Conservation (phyloP, 2,329 filamentous ascomycete species). For the Diplodia scrobiculata region DNA sequence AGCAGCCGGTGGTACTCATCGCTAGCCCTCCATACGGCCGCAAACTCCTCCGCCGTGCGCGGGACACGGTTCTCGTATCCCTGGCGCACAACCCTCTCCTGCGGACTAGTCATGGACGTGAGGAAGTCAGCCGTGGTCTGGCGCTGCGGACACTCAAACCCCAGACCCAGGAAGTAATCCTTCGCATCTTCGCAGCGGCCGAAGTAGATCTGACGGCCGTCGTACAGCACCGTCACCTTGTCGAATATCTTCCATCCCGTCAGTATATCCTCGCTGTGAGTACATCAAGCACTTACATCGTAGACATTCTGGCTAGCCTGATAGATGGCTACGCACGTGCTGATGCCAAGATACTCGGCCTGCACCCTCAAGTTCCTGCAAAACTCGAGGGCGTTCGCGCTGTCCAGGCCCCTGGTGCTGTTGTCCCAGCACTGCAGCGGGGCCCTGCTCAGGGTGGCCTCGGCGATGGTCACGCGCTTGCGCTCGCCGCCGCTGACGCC, state of each 20-base stretch:
- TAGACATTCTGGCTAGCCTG: conserved; percentile 70
- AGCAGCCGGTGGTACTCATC: conserved; percentile 40
- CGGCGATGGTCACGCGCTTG: conserved; percentile 80
- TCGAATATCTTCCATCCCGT: conserved; percentile 55
- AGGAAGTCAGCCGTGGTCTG: conserved; percentile 77
- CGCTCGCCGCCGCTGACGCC: conserved; percentile 75
- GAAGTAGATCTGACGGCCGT: conserved; percentile 72
- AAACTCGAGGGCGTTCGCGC: conserved; percentile 74
- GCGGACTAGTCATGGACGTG: conserved; percentile 66
- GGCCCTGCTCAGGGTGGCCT: conserved; percentile 68
- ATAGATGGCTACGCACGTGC: conserved; percentile 72
- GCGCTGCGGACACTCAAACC: conserved; percentile 70
- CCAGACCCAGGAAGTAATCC: conserved; percentile 69
- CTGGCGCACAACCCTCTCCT: conserved; percentile 50
- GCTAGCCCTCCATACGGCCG: conserved; percentile 53
- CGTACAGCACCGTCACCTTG: conserved; percentile 68
- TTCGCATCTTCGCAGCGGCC: conserved; percentile 65
- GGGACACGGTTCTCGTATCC: conserved; percentile 53
- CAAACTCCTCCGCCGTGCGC: conserved; percentile 55
- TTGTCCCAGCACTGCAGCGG: conserved; percentile 76
- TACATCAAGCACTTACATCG: conserved; percentile 45
- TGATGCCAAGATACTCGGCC: conserved; percentile 67
- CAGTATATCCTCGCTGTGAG: neutral
- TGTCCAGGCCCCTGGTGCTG: conserved; percentile 72
- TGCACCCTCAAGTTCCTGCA: conserved; percentile 69